Evolutionary conservation across 257 asterid species (phyloP).

Genomic region (Leonotis leonurus): DNA sequence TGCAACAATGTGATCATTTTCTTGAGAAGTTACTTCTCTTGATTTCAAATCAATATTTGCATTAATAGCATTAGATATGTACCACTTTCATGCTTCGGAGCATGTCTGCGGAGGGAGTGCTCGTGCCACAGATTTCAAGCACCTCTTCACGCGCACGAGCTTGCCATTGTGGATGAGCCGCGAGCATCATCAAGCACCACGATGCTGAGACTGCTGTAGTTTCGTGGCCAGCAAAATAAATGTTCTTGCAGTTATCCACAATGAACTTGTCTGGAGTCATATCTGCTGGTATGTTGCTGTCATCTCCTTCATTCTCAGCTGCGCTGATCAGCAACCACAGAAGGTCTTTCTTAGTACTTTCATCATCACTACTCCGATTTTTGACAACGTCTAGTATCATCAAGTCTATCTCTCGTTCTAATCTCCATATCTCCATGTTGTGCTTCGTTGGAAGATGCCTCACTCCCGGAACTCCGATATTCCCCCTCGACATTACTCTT

Average conservation of each 20-base stretch:
- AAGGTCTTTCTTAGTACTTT: slow-evolving; percentile 40
- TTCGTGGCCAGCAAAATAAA: slow-evolving; percentile 71
- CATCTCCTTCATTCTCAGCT: slow-evolving; percentile 38
- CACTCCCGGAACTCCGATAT: slow-evolving; percentile 58
- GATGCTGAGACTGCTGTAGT: slow-evolving; percentile 56
- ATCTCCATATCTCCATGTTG: slow-evolving; percentile 48
- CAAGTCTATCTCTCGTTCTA: slow-evolving; percentile 49
- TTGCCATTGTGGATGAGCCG: slow-evolving; percentile 75
- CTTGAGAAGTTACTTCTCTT: background rate
- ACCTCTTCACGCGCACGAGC: slow-evolving; percentile 62
- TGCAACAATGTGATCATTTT: background rate
- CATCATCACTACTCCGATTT: slow-evolving; percentile 21
- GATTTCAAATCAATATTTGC: too few relatives aligned
- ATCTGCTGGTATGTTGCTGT: slow-evolving; percentile 27
- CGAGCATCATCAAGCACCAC: slow-evolving; percentile 77
- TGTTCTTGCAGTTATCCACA: slow-evolving; percentile 64
- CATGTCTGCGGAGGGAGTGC: slow-evolving; percentile 42
- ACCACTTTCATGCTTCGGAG: slow-evolving; percentile 64
- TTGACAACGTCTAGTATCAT: slow-evolving; percentile 45
- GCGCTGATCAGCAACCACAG: slow-evolving; percentile 49
- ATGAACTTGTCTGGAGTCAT: slow-evolving; percentile 39
- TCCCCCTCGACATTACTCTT: slow-evolving; percentile 43
- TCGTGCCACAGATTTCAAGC: slow-evolving; percentile 43
- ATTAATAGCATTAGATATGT: background rate
- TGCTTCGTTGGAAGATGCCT: slow-evolving; percentile 58